These are phyloP conservation scores for Anethum foeniculum DNA, from an alignment of 140 eudicot genomes.

Conservation along the genomic window DNA sequence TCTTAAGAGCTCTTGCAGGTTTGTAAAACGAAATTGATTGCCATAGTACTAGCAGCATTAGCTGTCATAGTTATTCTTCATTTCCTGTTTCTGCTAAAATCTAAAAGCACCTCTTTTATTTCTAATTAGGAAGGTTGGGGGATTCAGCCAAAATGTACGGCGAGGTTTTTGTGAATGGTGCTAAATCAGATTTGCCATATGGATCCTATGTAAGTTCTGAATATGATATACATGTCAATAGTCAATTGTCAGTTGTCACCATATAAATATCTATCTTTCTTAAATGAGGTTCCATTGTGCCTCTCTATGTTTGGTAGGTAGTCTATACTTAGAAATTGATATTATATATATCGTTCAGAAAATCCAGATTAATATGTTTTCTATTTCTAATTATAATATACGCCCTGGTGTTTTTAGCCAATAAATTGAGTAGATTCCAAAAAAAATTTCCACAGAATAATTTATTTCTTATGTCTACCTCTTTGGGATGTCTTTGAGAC, in stretches of 20 bases:
- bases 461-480: not conserved
- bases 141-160: slow-evolving; percentile 79
- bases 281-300: not conserved
- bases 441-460: not conserved
- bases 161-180: slow-evolving; percentile 81
- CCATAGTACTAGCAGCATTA: not conserved
- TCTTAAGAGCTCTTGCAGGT: slow-evolving; percentile 94
- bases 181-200: slow-evolving; percentile 54
- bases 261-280: not conserved
- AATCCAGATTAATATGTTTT: not conserved
- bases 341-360: too few relatives aligned
- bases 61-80: not conserved
- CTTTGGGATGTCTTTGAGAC: not conserved
- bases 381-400: not conserved
- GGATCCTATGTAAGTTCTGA: slow-evolving; percentile 76
- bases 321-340: not conserved
- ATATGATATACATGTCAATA: not conserved
- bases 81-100: slow-evolving; percentile 4
- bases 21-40: slow-evolving; percentile 3
- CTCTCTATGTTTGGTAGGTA: slow-evolving; percentile 9
- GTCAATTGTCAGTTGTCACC: not conserved
- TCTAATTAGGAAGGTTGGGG: slow-evolving; percentile 72
- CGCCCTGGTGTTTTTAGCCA: not conserved
- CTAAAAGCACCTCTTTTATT: slow-evolving; percentile 11
- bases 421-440: not conserved